Conservation (phyloP, 2,329 filamentous ascomycete genomes). For the Metarhizium album region DNA sequence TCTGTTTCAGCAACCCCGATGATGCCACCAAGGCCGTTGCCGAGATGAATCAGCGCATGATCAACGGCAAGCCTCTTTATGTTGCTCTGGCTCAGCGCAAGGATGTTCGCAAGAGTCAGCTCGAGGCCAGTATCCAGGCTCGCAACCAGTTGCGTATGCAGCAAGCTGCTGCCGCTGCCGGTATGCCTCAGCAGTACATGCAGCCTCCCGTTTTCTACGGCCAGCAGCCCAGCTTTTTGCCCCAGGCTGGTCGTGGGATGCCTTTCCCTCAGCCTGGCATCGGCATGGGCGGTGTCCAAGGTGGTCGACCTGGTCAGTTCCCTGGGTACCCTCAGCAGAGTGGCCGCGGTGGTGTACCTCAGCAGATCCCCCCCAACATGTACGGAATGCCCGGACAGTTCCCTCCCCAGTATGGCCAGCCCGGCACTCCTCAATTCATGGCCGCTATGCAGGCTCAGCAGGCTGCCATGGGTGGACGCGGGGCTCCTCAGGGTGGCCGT, state of each 20-base stretch:
- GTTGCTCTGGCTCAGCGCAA: slow-evolving; percentile 98
- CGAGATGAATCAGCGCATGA: slow-evolving; percentile 99
- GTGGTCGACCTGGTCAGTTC: slow-evolving; percentile 78
- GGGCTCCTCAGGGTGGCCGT: slow-evolving; percentile 56
- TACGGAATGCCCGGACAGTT: slow-evolving; percentile 74
- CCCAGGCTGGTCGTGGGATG: slow-evolving; percentile 53
- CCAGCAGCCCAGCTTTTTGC: slow-evolving; percentile 61
- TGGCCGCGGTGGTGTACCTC: slow-evolving; percentile 76
- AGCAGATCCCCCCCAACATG: slow-evolving; percentile 79
- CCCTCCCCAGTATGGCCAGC: slow-evolving; percentile 70
- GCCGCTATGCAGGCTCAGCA: slow-evolving; percentile 70
- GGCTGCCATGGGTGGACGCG: slow-evolving; percentile 48
- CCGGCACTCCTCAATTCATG: slow-evolving; percentile 68
- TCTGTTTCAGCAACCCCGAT: slow-evolving; percentile 99
- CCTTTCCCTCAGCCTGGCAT: slow-evolving; percentile 55
- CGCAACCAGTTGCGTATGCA: slow-evolving; percentile 98
- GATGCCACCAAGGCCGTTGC: slow-evolving; percentile 98
- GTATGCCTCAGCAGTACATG: slow-evolving; percentile 81
- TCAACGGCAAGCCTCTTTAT: slow-evolving; percentile 92
- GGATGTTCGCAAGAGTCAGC: slow-evolving; percentile 98
- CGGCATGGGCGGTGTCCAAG: slow-evolving; percentile 61
- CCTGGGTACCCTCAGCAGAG: slow-evolving; percentile 77
- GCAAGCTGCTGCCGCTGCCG: slow-evolving; percentile 83
- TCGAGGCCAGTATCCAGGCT: slow-evolving; percentile 98
- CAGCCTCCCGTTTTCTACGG: slow-evolving; percentile 89